A percentile compares a stretch with the other conserved stretches of the same genome.
Evolutionary conservation across 371 early-diverging fungal genomes (phyloP).

Genomic region (Actinomortierella ambigua): DNA sequence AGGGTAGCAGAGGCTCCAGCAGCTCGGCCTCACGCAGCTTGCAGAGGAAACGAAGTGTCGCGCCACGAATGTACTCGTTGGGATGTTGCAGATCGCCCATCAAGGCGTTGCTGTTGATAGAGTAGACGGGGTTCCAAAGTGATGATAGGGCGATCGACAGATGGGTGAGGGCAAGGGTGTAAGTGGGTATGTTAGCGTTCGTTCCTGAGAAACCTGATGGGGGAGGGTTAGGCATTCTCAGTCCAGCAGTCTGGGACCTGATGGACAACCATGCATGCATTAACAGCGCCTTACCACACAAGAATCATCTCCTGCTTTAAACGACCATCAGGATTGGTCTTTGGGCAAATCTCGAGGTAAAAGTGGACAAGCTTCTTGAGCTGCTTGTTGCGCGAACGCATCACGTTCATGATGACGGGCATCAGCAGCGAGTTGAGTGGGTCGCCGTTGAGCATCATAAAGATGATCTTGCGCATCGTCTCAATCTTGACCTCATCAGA

Average conservation of each 20-base stretch:
- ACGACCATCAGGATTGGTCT: conserved; percentile 90
- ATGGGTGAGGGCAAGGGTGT: too few relatives aligned
- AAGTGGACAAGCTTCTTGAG: conserved; percentile 93
- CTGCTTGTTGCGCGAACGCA: conserved; percentile 93
- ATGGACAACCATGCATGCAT: neutral
- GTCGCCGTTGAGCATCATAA: conserved; percentile 92
- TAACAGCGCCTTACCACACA: conserved; percentile 72
- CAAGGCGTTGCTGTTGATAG: conserved; percentile 82
- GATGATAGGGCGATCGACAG: too few relatives aligned
- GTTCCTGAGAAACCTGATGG: neutral
- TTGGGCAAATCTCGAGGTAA: conserved; percentile 97
- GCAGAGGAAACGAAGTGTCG: conserved; percentile 93
- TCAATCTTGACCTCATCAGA: conserved; percentile 91
- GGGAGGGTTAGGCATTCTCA: neutral
- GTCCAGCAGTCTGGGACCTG: neutral
- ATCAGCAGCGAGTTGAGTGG: conserved; percentile 88
- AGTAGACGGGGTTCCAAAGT: neutral
- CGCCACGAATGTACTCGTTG: conserved; percentile 98
- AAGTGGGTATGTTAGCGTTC: neutral
- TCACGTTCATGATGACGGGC: conserved; percentile 96
- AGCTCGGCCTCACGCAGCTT: conserved; percentile 94
- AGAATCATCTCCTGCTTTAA: conserved; percentile 96
- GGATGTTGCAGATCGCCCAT: conserved; percentile 98
- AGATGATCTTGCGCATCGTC: conserved; percentile 90
- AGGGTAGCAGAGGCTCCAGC: conserved; percentile 92